Conservation (phyloP, 192 early-diverging fungal genomes). For the Spizellomyces sp. region DNA sequence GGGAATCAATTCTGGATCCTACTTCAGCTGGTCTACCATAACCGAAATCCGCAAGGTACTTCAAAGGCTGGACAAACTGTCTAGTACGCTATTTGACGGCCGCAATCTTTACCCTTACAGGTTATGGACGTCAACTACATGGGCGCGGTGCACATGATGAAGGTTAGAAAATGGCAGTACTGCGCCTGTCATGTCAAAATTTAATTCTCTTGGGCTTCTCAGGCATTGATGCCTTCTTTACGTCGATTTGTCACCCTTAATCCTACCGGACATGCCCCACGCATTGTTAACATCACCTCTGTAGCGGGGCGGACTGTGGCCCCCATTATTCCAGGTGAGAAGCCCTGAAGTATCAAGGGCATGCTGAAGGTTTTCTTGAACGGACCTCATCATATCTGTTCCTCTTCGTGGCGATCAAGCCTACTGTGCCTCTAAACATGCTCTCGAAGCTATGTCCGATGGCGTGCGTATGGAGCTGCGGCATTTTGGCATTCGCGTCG, state of each 20-base stretch:
- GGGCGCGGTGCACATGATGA: slow-evolving; percentile 39
- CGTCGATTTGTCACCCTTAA: slow-evolving; percentile 16
- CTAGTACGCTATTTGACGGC: too few relatives aligned
- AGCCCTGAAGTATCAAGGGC: not conserved
- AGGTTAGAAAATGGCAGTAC: not conserved
- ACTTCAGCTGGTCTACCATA: slow-evolving; percentile 24
- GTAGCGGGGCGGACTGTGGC: slow-evolving; percentile 22
- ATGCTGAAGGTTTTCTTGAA: too few relatives aligned
- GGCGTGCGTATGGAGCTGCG: slow-evolving; percentile 47
- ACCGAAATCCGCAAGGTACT: not conserved
- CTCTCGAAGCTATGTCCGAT: slow-evolving; percentile 46
- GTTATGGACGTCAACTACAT: slow-evolving; percentile 46
- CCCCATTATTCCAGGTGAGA: slow-evolving; percentile 18
- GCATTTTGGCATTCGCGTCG: slow-evolving; percentile 50
- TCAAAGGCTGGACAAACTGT: too few relatives aligned
- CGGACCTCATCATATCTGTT: not conserved
- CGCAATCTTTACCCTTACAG: not conserved
- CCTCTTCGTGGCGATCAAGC: not conserved
- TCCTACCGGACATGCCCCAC: slow-evolving; percentile 25
- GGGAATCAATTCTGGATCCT: slow-evolving; percentile 28
- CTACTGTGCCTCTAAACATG: slow-evolving; percentile 52
- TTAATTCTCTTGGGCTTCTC: too few relatives aligned
- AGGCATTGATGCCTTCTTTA: too few relatives aligned
- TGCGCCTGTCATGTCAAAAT: too few relatives aligned
- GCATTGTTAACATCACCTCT: slow-evolving; percentile 41